These are phyloP conservation scores for Kodamaea plutei DNA, from an alignment of 1,139 yeast genomes.

Conservation along the genomic window DNA sequence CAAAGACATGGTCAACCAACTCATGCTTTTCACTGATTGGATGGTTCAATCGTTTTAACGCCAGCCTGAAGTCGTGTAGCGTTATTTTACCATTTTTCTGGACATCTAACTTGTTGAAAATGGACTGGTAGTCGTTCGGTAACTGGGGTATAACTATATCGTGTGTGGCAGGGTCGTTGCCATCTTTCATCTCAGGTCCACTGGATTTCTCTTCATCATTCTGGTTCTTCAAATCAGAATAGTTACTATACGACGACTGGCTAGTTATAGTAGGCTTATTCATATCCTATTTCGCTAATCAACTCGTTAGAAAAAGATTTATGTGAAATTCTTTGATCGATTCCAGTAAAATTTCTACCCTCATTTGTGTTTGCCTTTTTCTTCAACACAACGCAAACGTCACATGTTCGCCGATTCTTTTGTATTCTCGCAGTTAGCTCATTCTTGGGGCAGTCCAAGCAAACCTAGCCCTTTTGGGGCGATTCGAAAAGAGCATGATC, in stretches of 20 bases:
- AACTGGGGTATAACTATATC: slow-evolving; percentile 9
- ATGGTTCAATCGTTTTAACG: slow-evolving; percentile 52
- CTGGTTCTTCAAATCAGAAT: neutral
- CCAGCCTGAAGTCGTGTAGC: slow-evolving; percentile 49
- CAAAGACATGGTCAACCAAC: slow-evolving; percentile 52
- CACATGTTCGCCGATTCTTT: too few relatives aligned
- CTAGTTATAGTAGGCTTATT: neutral
- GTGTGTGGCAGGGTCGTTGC: too few relatives aligned
- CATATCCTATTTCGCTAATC: neutral
- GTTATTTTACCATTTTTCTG: slow-evolving; percentile 54
- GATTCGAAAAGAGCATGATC: too few relatives aligned
- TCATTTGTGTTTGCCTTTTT: too few relatives aligned
- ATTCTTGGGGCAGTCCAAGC: too few relatives aligned
- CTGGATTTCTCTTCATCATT: too few relatives aligned
- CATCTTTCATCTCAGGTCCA: too few relatives aligned
- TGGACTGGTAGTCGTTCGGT: slow-evolving; percentile 19
- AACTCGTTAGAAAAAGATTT: neutral
- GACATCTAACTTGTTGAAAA: slow-evolving; percentile 50
- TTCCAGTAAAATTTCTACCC: too few relatives aligned
- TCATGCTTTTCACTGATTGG: slow-evolving; percentile 66
- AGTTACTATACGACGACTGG: neutral
- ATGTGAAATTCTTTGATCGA: neutral
- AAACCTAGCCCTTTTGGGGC: too few relatives aligned
- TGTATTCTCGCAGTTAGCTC: too few relatives aligned
- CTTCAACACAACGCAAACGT: too few relatives aligned